Evolutionary conservation across 2,329 filamentous ascomycete species (phyloP), one percentile per base, ranked within the genome.

Genomic region (Aureobasidium leucospermi): DNA sequence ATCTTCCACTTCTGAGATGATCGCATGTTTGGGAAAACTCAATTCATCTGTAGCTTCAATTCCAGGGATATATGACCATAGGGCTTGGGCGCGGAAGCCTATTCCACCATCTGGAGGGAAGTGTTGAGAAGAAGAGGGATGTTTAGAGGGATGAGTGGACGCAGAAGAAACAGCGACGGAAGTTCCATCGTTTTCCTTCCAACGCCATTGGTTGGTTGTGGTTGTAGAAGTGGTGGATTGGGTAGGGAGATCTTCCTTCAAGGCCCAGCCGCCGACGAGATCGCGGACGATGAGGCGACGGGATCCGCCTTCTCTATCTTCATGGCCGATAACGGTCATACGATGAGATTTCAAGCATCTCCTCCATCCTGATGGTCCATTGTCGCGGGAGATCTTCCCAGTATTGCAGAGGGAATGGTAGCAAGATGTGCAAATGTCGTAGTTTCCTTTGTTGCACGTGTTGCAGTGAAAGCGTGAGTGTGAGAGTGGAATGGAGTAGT

Each of bases 291-390:
- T 79, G 19, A 86, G 78, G 32, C 90, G 82, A 62, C 83, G 79
- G 66, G 88, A 85, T 0, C 87, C 87, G 28, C 83, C 82, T 16
- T 82, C 80, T 34, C 80, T 79, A 58, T 90, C 85, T 61, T 87
- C 81, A 68, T 93, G 96, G 0, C 85, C 86, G 10, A 95, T 78
- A 10, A 95, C 77, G 0, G 86, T 83, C 90, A 96, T 96, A 34
- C 92, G 84, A 69, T 97, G 93, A 5, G 88, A 88, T 43, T 81
- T 79, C 10, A 53, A 58, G 69, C 93, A 97, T 51, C 91, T 81
- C 10, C 91, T 81, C 93, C 93, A 96, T 3, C 92, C 92, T 10
- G 79, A 80, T 4, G 85, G 79, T 0, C 92, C 91, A 64, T 96
- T 91, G 62, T 92, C 87, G 16, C 78, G 76, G 59, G 83, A 85